Base-by-base conservation (phyloP, 257 asterid genomes). In the Ophiorrhiza pumila region DNA sequence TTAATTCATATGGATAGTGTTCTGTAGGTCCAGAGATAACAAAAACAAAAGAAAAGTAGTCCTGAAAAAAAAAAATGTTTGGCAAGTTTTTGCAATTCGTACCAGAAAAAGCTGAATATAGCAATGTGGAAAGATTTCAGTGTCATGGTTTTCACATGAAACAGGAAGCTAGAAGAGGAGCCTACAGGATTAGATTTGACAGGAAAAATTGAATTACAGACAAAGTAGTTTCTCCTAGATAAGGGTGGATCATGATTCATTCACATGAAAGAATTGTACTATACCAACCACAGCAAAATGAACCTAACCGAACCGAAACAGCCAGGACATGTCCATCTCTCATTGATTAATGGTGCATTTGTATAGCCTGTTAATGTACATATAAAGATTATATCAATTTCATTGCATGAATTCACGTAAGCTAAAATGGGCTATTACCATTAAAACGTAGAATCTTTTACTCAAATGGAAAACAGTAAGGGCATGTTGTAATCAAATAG, bases 381-480 rank as follows among this genome's bases (percentile, higher is more conserved):
- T n/a, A n/a, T n/a, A n/a, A n/a, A n/a, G n/a, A n/a, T n/a, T n/a
- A n/a, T n/a, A n/a, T n/a, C n/a, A n/a, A n/a, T n/a, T n/a, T n/a
- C n/a, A 37, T 6, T 6, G 7, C 3, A 37, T 37, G 42, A 37
- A 49, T 11, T 5, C 17, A 49, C n/a, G 5, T 11, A 5, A 2
- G 13, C 55, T 13, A 49, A 49, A 22, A 5, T 22, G 12, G 60
- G 60, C 2, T 22, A 22, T 53, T 0, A 37, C 27, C 17, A 60
- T 56, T n/a, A 53, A 53, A 15, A 31, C 32, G 23, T 55, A 12
- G 12, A 2, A 35, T 22, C 4, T 18, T 71, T 34, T 42, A 3
- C 31, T 29, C 11, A 8, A 55, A 32, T 77, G 74, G 56, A 35
- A 64, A 56, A 55, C 69, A 55, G 77, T 39, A 49, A 50, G 39